phyloP scores from a whole-genome alignment of 2,329 filamentous ascomycete species.

The Colletotrichum lupini region DNA sequence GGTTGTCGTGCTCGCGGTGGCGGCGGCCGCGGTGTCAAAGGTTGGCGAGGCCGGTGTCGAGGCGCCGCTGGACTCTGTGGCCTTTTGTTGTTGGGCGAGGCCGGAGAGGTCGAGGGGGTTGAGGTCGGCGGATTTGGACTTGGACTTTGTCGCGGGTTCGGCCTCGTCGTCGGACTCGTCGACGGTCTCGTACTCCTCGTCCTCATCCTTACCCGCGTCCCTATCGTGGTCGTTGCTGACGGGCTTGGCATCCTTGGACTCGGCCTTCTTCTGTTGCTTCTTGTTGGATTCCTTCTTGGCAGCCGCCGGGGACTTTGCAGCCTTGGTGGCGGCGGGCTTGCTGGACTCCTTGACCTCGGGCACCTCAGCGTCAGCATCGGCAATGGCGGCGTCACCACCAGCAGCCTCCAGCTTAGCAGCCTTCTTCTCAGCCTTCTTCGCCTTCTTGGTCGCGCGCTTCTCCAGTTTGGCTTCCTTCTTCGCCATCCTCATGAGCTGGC shows the following conservation, averaged over 20 bases:
- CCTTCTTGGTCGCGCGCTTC: slow-evolving; percentile 61
- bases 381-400: slow-evolving; percentile 48
- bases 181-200: slow-evolving; percentile 33
- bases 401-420: slow-evolving; percentile 38
- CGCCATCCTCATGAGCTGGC: slow-evolving; percentile 34
- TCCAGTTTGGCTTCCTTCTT: slow-evolving; percentile 46
- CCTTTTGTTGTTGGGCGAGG: slow-evolving; percentile 42
- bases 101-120: slow-evolving; percentile 43
- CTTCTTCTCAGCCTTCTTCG: slow-evolving; percentile 44
- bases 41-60: slow-evolving; percentile 65
- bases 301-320: slow-evolving; percentile 54
- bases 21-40: slow-evolving; percentile 64
- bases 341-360: slow-evolving; percentile 66
- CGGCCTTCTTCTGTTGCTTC: slow-evolving; percentile 47
- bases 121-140: slow-evolving; percentile 22
- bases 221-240: slow-evolving; percentile 28
- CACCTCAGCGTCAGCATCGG: neutral
- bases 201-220: slow-evolving; percentile 24
- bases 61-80: slow-evolving; percentile 56
- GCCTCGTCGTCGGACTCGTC: slow-evolving; percentile 3
- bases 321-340: slow-evolving; percentile 61
- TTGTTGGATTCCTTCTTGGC: slow-evolving; percentile 55
- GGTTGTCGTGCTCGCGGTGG: slow-evolving; percentile 68
- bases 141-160: slow-evolving; percentile 4
- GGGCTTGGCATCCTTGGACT: slow-evolving; percentile 37